Evolutionary conservation across 2,329 filamentous ascomycete species (phyloP), one percentile per base, ranked within the genome.

Genomic region (Claviceps sorghi): DNA sequence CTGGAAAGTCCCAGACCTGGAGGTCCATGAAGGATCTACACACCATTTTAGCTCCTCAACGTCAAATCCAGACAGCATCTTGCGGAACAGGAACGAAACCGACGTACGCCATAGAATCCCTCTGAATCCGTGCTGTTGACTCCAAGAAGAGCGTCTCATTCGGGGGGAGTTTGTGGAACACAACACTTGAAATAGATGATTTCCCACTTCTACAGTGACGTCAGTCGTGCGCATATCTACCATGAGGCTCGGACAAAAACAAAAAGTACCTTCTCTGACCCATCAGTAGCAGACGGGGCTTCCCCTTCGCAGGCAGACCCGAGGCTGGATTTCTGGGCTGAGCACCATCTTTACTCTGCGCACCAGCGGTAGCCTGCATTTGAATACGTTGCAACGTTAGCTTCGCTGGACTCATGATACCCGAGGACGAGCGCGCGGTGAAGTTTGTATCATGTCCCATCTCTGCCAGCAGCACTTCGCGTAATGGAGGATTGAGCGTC

Each of bases 141-240:
- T 97, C 93, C 19, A 98, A 78, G 62, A 95, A 98, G 17, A 98
- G 72, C 0, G 93, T 97, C 71, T 98, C 94, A 60, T 87, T 94
- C 2, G 93, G 90, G 3, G 91, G 88, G 64, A 97, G 83, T 67
- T 98, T 98, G 69, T 97, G 90, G 63, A 98, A 97, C n/a, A 98
- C 91, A 48, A 98, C 94, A 63, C 89, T 97, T 29, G 90, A 93
- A 65, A 98, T 97, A 6, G 93, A 98, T 0, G 93, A 97, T 67
- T 98, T 98, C 55, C 93, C 93, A 64, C 90, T 96, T 72, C 93
- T 98, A 59, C 22, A 42, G 8, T 42, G 22, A 10, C 15, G 51
- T 55, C 50, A 57, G 41, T 19, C 2, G 19, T 45, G 34, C 22
- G 15, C 3, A 21, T 42, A 13, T 34, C 11, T 34, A 44, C 17